Base-by-base conservation (phyloP, 2,329 filamentous ascomycete species). In the Fusarium luffae region DNA sequence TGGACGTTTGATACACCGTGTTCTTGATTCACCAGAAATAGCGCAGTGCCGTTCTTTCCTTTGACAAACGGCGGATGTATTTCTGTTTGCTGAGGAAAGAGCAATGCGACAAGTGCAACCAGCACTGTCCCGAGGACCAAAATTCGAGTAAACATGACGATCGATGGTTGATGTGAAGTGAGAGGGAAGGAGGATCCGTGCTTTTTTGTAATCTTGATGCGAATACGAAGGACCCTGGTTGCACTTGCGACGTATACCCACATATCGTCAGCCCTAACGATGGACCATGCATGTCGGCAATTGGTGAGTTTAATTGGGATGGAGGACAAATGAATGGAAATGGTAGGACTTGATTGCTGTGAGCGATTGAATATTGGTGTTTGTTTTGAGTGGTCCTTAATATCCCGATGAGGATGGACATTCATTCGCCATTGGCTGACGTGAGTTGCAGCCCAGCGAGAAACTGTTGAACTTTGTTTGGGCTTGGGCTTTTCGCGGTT, bases 1-100 rank as follows among this genome's bases (percentile, higher is more conserved):
- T 78, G 78, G 19, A 80, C 79, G 47, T 82, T 82, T 12, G 76
- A 77, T 11, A 79, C 71, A 28, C 80, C 80, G 51, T 74, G 73
- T 11, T 79, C 76, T 8, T 42, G 30, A 4, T 65, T 65, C 3
- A 47, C 44, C 4, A 64, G 28, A 16, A 64, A 64, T 4, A 64
- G 19, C 3, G 55, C 50, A 3, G 50, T 64, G 4, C 37, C 43
- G 7, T 58, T 58, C 13, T 13, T 34, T 7, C 59, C 61, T 13
- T 49, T 34, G 10, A 64, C 14, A 6, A 32, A 64, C 1, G 30
- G 59, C 1, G 37, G 3, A 30, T 43, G 28, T 7, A n/a, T 11
- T 19, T 28, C 11, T 16, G 30, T n/a, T 3, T 46, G 18, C 2
- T 25, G 11, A 2, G 44, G n/a, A 9, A 58, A 13, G 5, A 58